These are phyloP conservation scores for Pythium phragmitis DNA, from an alignment of 352 stramenopile species.

Conservation along the genomic window DNA sequence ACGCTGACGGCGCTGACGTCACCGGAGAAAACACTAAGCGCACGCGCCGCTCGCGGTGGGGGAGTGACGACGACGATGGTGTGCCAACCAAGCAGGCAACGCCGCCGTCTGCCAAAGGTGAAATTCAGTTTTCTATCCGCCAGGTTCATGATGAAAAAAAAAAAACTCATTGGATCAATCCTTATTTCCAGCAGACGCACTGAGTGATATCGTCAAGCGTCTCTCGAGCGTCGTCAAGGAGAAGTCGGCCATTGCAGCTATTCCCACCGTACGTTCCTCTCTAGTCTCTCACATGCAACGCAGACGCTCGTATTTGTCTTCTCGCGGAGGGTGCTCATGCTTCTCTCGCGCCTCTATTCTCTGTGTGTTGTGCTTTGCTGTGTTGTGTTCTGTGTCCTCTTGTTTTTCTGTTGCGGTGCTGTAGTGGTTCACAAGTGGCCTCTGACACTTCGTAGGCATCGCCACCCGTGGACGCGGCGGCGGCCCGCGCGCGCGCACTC, in stretches of 20 bases:
- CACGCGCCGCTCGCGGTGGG: slow-evolving; percentile 42
- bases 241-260: slow-evolving; percentile 45
- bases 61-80: slow-evolving; percentile 8
- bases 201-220: slow-evolving; percentile 64
- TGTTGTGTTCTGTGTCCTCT: slow-evolving; percentile 22
- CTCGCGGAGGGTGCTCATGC: not conserved
- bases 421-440: slow-evolving; percentile 37
- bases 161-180: not conserved
- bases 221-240: slow-evolving; percentile 68
- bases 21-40: slow-evolving; percentile 25
- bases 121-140: not conserved
- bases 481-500: slow-evolving; percentile 55
- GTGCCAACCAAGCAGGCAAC: not conserved
- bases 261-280: slow-evolving; percentile 13
- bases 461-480: slow-evolving; percentile 45
- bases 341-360: slow-evolving; percentile 6
- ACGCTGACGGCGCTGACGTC: not conserved
- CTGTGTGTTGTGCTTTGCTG: slow-evolving; percentile 14
- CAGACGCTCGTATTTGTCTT: not conserved
- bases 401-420: slow-evolving; percentile 22
- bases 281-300: not conserved
- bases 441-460: slow-evolving; percentile 38
- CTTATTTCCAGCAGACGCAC: slow-evolving; percentile 13
- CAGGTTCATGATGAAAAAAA: not conserved
- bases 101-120: slow-evolving; percentile 17